Base-by-base conservation (phyloP, 2,329 filamentous ascomycete genomes). In the Juglanconis oblonga region DNA sequence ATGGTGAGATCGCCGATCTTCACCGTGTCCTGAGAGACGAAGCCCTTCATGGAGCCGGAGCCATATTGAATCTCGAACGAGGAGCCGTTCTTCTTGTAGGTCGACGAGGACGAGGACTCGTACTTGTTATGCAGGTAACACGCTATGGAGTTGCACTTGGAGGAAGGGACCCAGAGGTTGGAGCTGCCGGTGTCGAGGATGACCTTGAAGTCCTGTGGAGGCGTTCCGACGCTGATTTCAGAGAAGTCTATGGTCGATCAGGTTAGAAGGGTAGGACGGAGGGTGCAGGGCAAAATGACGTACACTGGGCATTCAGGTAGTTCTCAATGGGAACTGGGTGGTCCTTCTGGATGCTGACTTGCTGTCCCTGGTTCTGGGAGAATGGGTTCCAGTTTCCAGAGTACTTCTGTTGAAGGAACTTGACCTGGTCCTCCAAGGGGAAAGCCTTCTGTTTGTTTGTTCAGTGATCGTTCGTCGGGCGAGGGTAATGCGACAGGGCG, bases 261-360 rank as follows among this genome's bases (percentile, higher is more conserved):
- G 57, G 17, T 49, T 54, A 55, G 55, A 42, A 6, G 31, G 29
- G 14, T 29, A 31, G 11, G 32, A 32, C 29, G 42, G 64, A 62
- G 29, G 58, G 52, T 11, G 5, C 3, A 3, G n/a, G 33, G 35
- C 9, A 4, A 24, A 2, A n/a, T 38, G 42, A 79, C 90, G 72
- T 88, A 97, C 93, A 99, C 79, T 99, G 95, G 62, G 95, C 95
- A 73, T 99, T 99, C 81, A 98, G 81, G 81, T 97, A 99, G 87
- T 99, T 99, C 79, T 87, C 91, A 70, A 99, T 88, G 61, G 94
- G 91, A 47, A 99, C 90, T 60, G 88, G 86, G 77, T 98, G 94
- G 62, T 85, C 83, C 66, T 57, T 54, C n/a, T 52, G 52, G 7
- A 59, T 55, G 40, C 55, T 52, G 44, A 63, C 35, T 47, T 51